Evolutionary conservation across 371 early-diverging fungal genomes (phyloP), one percentile per base, ranked within the genome.

Genomic region (Batrachochytrium dendrobatidis): DNA sequence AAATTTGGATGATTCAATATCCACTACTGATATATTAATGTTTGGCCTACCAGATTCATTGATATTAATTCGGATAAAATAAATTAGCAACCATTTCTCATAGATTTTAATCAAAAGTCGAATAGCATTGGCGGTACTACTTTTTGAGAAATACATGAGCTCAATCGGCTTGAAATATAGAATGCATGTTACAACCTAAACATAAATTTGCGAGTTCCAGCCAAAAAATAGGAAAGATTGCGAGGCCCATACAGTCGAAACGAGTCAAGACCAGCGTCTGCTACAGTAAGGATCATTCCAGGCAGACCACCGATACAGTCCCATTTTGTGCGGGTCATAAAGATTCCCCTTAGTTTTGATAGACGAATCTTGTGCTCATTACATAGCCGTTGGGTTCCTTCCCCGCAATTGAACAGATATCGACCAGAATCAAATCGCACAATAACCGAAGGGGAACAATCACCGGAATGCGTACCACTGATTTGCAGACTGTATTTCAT

Each of bases 351-450:
- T 29, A 90, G 56, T 68, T 88, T 89, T 29, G 76, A 63, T 46
- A 89, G 65, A 18, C 83, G 78, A 29, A 85, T 68, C 55, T 79
- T 82, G 56, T 90, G 84, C 70, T 95, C 88, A 53, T 84, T 73
- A 64, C 85, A 84, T 18, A 91, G 68, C 25, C 96, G 80, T 72
- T 98, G 98, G 0, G 87, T 87, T 7, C 94, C 93, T 67, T 98
- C 98, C 44, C 90, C 82, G 70, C 94, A 94, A 73, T 95, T 95
- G 80, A 98, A 89, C 65, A 98, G 72, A 64, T 95, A 95, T 10
- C 92, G 83, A 43, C 85, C 83, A 15, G 74, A 64, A 59, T 90
- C 89, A 65, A 91, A 89, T 58, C 86, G 85, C 20, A 91, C 68
- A 58, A 94, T 65, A 18, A 95, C 67, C 26, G 88, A 80, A 1